Evolutionary conservation across 2,329 filamentous ascomycete species (phyloP).

Genomic region (Colletotrichum tanaceti): DNA sequence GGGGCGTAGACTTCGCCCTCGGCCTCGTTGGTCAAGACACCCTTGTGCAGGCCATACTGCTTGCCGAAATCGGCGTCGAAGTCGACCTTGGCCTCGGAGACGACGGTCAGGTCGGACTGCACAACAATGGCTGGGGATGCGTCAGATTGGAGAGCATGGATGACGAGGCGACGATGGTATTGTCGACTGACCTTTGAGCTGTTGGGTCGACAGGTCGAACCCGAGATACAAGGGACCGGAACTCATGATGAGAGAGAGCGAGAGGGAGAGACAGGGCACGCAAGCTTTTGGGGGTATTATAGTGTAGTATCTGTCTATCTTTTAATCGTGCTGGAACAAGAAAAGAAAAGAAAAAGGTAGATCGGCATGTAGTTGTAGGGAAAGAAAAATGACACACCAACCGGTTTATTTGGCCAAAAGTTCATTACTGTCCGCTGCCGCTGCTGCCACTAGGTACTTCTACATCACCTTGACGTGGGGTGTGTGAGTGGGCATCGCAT

Average conservation of each 20-base stretch:
- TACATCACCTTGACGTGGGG: slow-evolving; percentile 40
- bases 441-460: slow-evolving; percentile 9
- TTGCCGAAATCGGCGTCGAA: slow-evolving; percentile 85
- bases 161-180: neutral
- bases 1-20: slow-evolving; percentile 94
- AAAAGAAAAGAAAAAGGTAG: neutral
- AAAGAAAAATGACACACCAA: slow-evolving; percentile 4
- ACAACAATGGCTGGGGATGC: slow-evolving; percentile 77
- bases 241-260: slow-evolving; percentile 27
- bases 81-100: slow-evolving; percentile 90
- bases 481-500: slow-evolving; percentile 3
- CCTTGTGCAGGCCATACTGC: slow-evolving; percentile 86
- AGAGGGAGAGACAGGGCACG: neutral
- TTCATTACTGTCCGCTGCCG: slow-evolving; percentile 9
- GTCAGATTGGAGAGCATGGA: slow-evolving; percentile 14
- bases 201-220: slow-evolving; percentile 96
- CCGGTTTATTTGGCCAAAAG: slow-evolving; percentile 19
- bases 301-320: slow-evolving; percentile 13
- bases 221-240: slow-evolving; percentile 81
- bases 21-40: slow-evolving; percentile 82
- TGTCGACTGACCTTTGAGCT: slow-evolving; percentile 79
- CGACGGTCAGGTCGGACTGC: slow-evolving; percentile 81
- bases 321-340: neutral
- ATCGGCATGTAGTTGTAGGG: neutral
- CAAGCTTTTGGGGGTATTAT: slow-evolving; percentile 12